phyloP scores from a whole-genome alignment of 345 rosid genomes.

The Kandelia obovata region DNA sequence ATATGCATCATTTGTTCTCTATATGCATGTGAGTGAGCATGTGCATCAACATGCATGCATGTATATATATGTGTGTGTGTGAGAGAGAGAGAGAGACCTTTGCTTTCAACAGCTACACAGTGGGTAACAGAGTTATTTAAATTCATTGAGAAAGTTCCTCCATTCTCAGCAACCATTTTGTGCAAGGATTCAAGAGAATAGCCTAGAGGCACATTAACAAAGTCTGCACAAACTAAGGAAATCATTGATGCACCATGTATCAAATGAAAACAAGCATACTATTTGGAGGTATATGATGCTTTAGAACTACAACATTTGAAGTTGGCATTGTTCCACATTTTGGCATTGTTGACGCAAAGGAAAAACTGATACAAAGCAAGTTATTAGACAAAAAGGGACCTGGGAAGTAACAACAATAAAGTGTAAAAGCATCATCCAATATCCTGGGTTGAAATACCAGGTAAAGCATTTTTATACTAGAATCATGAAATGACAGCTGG shows the following conservation, averaged over 20 bases:
- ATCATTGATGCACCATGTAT: slow-evolving; percentile 5
- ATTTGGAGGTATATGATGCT: background rate
- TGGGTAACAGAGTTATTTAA: slow-evolving; percentile 82
- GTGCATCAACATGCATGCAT: background rate
- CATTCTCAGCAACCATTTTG: slow-evolving; percentile 89
- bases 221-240: slow-evolving; percentile 65
- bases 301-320: background rate
- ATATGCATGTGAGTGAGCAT: background rate
- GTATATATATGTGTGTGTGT: background rate
- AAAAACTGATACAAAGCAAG: background rate
- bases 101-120: slow-evolving; percentile 87
- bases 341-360: background rate
- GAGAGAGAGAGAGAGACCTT: slow-evolving; percentile 52
- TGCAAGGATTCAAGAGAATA: slow-evolving; percentile 65
- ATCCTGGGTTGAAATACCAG: background rate
- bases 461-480: background rate
- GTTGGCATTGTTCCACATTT: background rate
- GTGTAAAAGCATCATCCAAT: background rate
- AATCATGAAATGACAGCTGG: background rate
- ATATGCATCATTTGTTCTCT: no score
- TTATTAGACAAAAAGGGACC: background rate
- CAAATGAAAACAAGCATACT: slow-evolving; percentile 5
- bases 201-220: slow-evolving; percentile 67
- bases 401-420: background rate
- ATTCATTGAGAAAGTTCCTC: slow-evolving; percentile 93